A percentile compares a stretch with the other conserved stretches of the same genome.
Evolutionary conservation across 768 basidiomycete species (phyloP).

Genomic region (Collybia sp.): DNA sequence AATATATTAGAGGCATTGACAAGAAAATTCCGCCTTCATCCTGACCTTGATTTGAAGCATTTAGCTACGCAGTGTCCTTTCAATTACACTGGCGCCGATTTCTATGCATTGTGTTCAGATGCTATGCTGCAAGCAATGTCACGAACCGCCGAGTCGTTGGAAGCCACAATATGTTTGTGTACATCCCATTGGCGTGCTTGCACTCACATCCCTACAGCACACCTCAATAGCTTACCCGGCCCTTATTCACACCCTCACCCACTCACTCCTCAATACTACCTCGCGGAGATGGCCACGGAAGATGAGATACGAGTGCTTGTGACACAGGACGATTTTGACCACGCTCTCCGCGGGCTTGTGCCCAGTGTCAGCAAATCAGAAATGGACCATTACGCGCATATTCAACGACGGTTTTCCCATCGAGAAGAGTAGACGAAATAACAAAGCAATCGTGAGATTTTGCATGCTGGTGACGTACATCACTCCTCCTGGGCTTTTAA

Average conservation of each 20-base stretch:
- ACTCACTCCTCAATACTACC: conserved; percentile 86
- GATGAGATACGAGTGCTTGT: conserved; percentile 78
- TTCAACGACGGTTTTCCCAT: conserved; percentile 65
- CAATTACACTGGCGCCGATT: conserved; percentile 96
- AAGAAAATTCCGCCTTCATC: conserved; percentile 82
- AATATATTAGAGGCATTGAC: conserved; percentile 89
- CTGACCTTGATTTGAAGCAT: conserved; percentile 51
- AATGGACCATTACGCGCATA: conserved; percentile 75
- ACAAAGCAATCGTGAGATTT: background rate
- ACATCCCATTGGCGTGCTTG: background rate
- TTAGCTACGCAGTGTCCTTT: conserved; percentile 80
- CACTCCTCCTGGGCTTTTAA: conserved; percentile 23
- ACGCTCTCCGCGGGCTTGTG: conserved; percentile 63
- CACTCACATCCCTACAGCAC: conserved; percentile 16
- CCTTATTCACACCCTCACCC: conserved; percentile 52
- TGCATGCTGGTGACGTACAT: conserved; percentile 1
- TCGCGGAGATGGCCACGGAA: conserved; percentile 71
- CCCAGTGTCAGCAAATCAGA: conserved; percentile 85
- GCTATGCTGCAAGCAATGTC: conserved; percentile 96
- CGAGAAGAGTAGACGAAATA: conserved; percentile 1
- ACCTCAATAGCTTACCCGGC: conserved; percentile 43
- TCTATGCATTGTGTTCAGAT: conserved; percentile 96
- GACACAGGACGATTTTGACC: conserved; percentile 66
- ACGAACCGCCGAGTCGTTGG: conserved; percentile 75
- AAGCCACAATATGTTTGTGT: conserved; percentile 62